Percentiles rank a stretch among this genome's conserved stretches.
phyloP scores from a whole-genome alignment of 2,329 filamentous ascomycete species.

The Aspergillus sergii region DNA sequence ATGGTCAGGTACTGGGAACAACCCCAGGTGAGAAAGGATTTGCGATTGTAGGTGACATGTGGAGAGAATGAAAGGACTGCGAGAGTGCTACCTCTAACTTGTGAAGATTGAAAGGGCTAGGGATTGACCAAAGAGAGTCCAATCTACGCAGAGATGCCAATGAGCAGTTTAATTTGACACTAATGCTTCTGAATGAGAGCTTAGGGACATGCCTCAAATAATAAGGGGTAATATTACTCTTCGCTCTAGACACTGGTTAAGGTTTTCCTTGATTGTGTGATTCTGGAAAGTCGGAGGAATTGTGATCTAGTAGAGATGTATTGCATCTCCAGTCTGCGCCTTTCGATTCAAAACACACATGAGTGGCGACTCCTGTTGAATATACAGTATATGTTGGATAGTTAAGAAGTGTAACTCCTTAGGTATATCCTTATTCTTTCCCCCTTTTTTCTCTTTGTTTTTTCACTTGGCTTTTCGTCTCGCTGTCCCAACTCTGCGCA shows the following conservation, averaged over 20 bases:
- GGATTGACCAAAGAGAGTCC: slow-evolving; percentile 28
- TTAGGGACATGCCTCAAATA: slow-evolving; percentile 47
- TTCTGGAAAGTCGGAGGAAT: neutral
- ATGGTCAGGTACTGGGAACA: slow-evolving; percentile 48
- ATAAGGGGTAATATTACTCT: neutral
- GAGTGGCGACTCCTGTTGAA: neutral
- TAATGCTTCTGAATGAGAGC: slow-evolving; percentile 52
- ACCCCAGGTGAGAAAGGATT: slow-evolving; percentile 31
- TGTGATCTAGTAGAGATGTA: neutral
- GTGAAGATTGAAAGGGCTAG: slow-evolving; percentile 32
- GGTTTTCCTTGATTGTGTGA: neutral
- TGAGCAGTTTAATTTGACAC: slow-evolving; percentile 47
- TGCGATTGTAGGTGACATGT: slow-evolving; percentile 33
- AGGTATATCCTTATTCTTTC: neutral
- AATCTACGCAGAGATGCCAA: slow-evolving; percentile 38
- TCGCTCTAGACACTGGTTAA: too few relatives aligned
- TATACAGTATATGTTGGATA: neutral
- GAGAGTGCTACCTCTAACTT: slow-evolving; percentile 23
- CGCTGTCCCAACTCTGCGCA: too few relatives aligned
- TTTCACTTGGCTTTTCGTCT: neutral
- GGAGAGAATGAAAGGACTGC: neutral
- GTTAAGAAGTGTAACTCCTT: neutral
- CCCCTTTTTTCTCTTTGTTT: neutral
- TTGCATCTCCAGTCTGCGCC: neutral
- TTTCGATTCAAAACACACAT: neutral